Evolutionary conservation across 1,284 basidiomycete species (phyloP).

Genomic region (Agroathelia rolfsii): DNA sequence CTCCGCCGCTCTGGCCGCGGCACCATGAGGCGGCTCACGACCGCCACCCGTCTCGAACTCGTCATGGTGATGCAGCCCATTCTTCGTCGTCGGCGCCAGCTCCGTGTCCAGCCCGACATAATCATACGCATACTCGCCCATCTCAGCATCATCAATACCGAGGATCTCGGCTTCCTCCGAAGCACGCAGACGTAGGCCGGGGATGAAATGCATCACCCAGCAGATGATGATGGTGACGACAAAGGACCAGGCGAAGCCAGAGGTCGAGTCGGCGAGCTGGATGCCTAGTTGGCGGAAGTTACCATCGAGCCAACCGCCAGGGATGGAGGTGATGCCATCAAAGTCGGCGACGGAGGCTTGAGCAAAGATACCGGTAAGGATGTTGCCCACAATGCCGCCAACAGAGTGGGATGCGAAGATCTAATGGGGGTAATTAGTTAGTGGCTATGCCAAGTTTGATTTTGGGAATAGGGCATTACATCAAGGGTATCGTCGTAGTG

Average conservation of each 20-base stretch:
- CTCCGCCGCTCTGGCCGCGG: no score
- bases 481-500: constrained; percentile 44
- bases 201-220: constrained; percentile 91
- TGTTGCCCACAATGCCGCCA: constrained; percentile 56
- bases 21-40: constrained; percentile 17
- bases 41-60: constrained; percentile 15
- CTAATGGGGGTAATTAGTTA: constrained; percentile 8
- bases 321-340: constrained; percentile 68
- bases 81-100: constrained; percentile 20
- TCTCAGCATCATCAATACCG: constrained; percentile 88
- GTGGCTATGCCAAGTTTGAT: background rate
- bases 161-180: constrained; percentile 83
- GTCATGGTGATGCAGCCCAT: constrained; percentile 51
- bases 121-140: constrained; percentile 93
- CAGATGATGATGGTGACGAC: constrained; percentile 75
- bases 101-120: constrained; percentile 71
- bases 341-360: constrained; percentile 72
- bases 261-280: constrained; percentile 75
- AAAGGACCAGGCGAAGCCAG: constrained; percentile 75
- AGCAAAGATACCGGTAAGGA: constrained; percentile 57
- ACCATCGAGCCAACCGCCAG: constrained; percentile 88
- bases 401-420: constrained; percentile 62
- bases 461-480: constrained; percentile 17
- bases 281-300: constrained; percentile 79
- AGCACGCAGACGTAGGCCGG: constrained; percentile 71